Evolutionary conservation across 495 filamentous ascomycete genomes (phyloP), one percentile per base, ranked within the genome.

Genomic region (Aspergillus leporis): DNA sequence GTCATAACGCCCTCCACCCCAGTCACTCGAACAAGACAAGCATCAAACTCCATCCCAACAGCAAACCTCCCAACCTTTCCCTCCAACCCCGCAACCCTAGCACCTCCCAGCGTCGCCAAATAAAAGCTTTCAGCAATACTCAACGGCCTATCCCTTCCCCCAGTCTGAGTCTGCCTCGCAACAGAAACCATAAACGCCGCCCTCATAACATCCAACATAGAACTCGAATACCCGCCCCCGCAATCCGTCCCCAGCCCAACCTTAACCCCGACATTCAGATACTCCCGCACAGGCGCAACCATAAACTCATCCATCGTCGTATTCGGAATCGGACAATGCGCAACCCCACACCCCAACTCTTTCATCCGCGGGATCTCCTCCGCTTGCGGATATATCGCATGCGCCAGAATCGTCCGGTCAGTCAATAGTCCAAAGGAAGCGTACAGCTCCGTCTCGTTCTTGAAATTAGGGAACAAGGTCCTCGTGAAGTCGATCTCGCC

Each of bases 231-330:
- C 21, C 86, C 87, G n/a, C 87, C 87, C 4, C 84, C 84, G 53
- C 81, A 84, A 58, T 90, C 87, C 0, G 87, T 88, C 0, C 87
- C 87, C 18, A 90, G 66, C 0, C 85, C 86, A 13, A 90, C 83
- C 61, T 88, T 87, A 53, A 89, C 81, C 0, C 78, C 85, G 4
- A 75, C 72, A 10, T 74, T 67, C 12, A 88, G 65, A 55, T 85
- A 84, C 40, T 81, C 79, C 21, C 84, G 74, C 1, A 87, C 69
- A 0, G 65, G 84, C 4, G 85, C 84, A 3, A 84, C 81, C 75
- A 86, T 85, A 54, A 85, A 86, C 13, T 77, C 81, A 14, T 83
- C 80, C 36, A 87, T 81, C 0, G 83, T 85, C 55, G 85, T 85
- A 58, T 88, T 90, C 0, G 84, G 74, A 34, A 85, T 74, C 1